Evolutionary conservation across 768 basidiomycete species (phyloP).

Genomic region (Jaapia argillacea): DNA sequence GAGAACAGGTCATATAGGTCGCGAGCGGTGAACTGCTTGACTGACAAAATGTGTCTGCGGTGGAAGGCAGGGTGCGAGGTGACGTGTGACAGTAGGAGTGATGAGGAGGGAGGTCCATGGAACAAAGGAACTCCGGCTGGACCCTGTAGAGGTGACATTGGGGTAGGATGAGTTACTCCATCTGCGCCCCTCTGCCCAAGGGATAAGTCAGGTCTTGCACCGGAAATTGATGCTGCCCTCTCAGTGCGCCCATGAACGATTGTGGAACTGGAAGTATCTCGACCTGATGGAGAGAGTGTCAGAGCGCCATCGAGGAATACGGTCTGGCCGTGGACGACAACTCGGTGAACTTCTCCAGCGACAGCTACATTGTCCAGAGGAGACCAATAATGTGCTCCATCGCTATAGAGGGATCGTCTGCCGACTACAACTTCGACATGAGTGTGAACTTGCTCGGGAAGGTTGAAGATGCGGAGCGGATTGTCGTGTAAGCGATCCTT

Average conservation of each 20-base stretch:
- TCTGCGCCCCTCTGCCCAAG: not conserved
- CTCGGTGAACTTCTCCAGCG: constrained; percentile 78
- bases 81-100: constrained; percentile 36
- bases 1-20: constrained; percentile 93
- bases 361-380: constrained; percentile 58
- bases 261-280: constrained; percentile 60
- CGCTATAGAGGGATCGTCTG: constrained; percentile 49
- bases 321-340: constrained; percentile 84
- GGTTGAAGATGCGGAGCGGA: constrained; percentile 82
- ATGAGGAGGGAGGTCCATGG: constrained; percentile 21
- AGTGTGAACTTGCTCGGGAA: constrained; percentile 79
- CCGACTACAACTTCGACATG: constrained; percentile 91
- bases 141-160: not conserved
- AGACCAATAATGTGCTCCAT: constrained; percentile 61
- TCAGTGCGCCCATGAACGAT: constrained; percentile 32
- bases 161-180: not conserved
- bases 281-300: constrained; percentile 48
- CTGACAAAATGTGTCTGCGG: constrained; percentile 85
- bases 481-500: constrained; percentile 82
- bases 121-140: constrained; percentile 1
- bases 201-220: not conserved
- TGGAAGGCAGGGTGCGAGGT: constrained; percentile 81
- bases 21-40: constrained; percentile 84
- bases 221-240: constrained; percentile 11
- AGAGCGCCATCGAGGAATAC: constrained; percentile 80